These are phyloP conservation scores for Pseudonectria buxi DNA, from an alignment of 2,329 filamentous ascomycete genomes.

Conservation along the genomic window DNA sequence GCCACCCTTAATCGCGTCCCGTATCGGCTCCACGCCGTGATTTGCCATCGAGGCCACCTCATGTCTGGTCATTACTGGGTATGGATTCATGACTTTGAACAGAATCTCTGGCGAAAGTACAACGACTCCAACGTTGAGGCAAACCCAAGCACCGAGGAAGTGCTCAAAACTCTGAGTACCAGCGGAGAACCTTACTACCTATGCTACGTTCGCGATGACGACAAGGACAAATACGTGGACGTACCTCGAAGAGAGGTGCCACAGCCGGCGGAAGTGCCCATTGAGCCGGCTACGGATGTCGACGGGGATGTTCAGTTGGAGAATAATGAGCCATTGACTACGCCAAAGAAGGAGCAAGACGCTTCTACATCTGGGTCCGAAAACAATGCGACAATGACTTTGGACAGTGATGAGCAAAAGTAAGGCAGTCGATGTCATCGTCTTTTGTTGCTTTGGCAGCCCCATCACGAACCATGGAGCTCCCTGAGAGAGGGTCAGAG, in stretches of 20 bases:
- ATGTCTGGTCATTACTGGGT: slow-evolving; percentile 91
- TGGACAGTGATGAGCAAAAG: neutral
- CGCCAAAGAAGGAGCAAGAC: slow-evolving; percentile 2
- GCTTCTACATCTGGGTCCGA: slow-evolving; percentile 12
- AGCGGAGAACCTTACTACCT: slow-evolving; percentile 76
- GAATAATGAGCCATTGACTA: slow-evolving; percentile 4
- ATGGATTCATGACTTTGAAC: slow-evolving; percentile 85
- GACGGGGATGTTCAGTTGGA: slow-evolving; percentile 19
- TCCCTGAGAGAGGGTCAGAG: too few relatives aligned
- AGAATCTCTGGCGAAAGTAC: slow-evolving; percentile 82
- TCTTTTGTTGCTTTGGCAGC: neutral
- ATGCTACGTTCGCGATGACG: slow-evolving; percentile 69
- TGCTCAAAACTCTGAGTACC: slow-evolving; percentile 60
- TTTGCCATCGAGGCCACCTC: slow-evolving; percentile 75
- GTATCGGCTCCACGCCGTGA: slow-evolving; percentile 84
- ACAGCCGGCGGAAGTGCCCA: slow-evolving; percentile 5
- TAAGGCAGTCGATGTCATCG: neutral
- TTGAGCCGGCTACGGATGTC: slow-evolving; percentile 9
- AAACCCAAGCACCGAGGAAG: slow-evolving; percentile 55
- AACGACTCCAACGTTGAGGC: slow-evolving; percentile 81
- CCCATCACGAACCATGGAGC: too few relatives aligned
- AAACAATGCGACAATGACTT: slow-evolving; percentile 14
- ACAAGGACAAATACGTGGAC: slow-evolving; percentile 48
- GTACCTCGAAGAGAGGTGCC: slow-evolving; percentile 34
- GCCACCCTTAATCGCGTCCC: slow-evolving; percentile 55